phyloP scores from a whole-genome alignment of 1,139 yeast species.

The Pichia terricola region DNA sequence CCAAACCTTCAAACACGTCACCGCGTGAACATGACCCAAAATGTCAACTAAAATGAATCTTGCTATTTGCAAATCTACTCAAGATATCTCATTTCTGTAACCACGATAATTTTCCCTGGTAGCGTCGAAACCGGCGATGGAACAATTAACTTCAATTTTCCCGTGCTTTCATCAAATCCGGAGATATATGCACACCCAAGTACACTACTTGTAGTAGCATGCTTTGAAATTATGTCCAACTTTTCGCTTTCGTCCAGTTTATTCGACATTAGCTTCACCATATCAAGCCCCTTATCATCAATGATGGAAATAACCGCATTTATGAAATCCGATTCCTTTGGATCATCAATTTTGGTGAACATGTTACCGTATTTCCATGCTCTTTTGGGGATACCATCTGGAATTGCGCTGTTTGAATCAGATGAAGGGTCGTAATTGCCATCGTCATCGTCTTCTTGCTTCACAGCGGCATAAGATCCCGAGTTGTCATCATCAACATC shows the following conservation, averaged over 20 bases:
- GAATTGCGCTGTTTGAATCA: not conserved
- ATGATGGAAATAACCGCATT: constrained; percentile 22
- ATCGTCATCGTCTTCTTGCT: constrained; percentile 2
- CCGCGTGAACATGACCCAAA: too few species aligned
- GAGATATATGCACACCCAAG: constrained; percentile 39
- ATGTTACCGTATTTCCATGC: constrained; percentile 35
- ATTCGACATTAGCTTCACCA: constrained; percentile 7
- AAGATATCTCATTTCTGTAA: constrained; percentile 62
- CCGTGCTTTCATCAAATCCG: constrained; percentile 53
- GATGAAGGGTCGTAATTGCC: constrained; percentile 8
- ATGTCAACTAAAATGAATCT: too few species aligned
- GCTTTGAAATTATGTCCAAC: constrained; percentile 4
- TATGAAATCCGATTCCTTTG: constrained; percentile 17
- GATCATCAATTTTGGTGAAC: constrained; percentile 6
- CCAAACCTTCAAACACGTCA: too few species aligned
- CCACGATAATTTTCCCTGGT: constrained; percentile 58
- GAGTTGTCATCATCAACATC: constrained; percentile 50
- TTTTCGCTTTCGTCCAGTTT: constrained; percentile 6
- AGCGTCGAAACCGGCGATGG: constrained; percentile 71
- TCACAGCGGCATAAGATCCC: not conserved
- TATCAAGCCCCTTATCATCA: constrained; percentile 20
- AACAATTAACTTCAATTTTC: constrained; percentile 61
- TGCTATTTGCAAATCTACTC: too few species aligned
- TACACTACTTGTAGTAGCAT: constrained; percentile 13
- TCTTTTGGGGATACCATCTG: constrained; percentile 11